Conservation (phyloP, 2,329 filamentous ascomycete genomes). For the Cytospora chrysosperma region DNA sequence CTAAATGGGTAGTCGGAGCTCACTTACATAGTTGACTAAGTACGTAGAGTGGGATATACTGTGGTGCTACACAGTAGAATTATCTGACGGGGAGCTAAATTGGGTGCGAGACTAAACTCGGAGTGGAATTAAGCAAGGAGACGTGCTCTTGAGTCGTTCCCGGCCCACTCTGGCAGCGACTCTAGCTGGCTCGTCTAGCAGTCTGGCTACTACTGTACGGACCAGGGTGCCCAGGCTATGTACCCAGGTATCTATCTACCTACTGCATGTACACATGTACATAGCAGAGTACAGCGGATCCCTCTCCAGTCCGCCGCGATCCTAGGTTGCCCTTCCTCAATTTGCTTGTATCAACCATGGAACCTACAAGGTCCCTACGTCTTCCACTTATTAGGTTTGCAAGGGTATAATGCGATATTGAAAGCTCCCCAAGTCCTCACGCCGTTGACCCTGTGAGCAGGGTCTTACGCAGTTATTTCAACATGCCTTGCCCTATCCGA, state of each 20-base stretch:
- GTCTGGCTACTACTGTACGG: neutral
- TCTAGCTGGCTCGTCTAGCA: neutral
- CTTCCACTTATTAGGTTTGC: neutral
- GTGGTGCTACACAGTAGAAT: neutral
- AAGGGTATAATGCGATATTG: constrained; percentile 16
- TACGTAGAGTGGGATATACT: neutral
- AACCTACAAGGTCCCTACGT: constrained; percentile 13
- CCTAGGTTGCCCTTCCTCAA: constrained; percentile 5
- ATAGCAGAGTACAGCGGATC: neutral
- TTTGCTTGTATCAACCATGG: constrained; percentile 17
- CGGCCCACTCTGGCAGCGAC: neutral
- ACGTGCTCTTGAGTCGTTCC: constrained; percentile 10
- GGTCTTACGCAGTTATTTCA: neutral
- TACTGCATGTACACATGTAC: no score
- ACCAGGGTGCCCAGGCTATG: neutral
- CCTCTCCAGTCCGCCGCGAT: neutral
- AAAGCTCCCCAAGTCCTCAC: neutral
- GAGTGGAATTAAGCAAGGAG: constrained; percentile 4
- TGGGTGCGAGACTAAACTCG: constrained; percentile 5
- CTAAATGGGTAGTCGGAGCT: neutral
- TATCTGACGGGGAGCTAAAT: neutral
- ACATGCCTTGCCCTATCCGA: constrained; percentile 12
- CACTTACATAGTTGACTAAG: neutral
- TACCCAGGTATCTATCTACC: neutral
- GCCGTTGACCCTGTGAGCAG: constrained; percentile 9